phyloP scores from a whole-genome alignment of 495 filamentous ascomycete genomes.

The Penicillium longicatenatum region DNA sequence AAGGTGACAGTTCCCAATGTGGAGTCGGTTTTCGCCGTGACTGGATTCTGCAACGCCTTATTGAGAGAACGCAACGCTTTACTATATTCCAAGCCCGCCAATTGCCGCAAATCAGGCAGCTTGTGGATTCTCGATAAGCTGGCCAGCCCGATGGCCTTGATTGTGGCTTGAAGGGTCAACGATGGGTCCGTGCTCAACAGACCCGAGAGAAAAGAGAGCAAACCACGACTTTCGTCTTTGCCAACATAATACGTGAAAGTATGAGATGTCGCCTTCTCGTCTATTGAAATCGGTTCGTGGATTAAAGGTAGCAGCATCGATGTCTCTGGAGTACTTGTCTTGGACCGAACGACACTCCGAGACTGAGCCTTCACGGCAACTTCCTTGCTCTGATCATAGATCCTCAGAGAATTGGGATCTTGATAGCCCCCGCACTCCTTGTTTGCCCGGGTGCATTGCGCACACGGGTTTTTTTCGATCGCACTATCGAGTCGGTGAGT shows the following conservation, averaged over 20 bases:
- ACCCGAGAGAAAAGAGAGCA: slow-evolving; percentile 11
- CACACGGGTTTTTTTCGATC: not conserved
- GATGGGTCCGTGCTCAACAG: slow-evolving; percentile 12
- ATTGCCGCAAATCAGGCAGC: slow-evolving; percentile 3
- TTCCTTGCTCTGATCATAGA: not conserved
- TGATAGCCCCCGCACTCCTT: not conserved
- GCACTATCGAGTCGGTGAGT: not conserved
- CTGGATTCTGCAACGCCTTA: slow-evolving; percentile 13
- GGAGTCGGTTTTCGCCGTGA: slow-evolving; percentile 17
- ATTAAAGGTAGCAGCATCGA: not conserved
- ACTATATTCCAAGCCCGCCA: slow-evolving; percentile 19
- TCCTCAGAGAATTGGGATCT: not conserved
- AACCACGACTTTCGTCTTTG: slow-evolving; percentile 6
- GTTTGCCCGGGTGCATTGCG: not conserved
- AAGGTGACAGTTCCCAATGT: slow-evolving; percentile 23
- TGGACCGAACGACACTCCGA: not conserved
- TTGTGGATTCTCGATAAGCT: slow-evolving; percentile 11
- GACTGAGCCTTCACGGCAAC: not conserved
- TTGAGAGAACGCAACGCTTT: slow-evolving; percentile 19
- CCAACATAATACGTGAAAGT: slow-evolving; percentile 19
- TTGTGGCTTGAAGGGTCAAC: slow-evolving; percentile 11
- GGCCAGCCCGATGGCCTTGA: slow-evolving; percentile 19
- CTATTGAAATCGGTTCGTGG: slow-evolving; percentile 6
- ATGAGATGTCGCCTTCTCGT: slow-evolving; percentile 10
- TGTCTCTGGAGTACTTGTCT: not conserved